Percentiles rank a stretch among this genome's conserved stretches.
Conservation (phyloP, 2,329 filamentous ascomycete genomes). For the Clarireedia monteithiana region DNA sequence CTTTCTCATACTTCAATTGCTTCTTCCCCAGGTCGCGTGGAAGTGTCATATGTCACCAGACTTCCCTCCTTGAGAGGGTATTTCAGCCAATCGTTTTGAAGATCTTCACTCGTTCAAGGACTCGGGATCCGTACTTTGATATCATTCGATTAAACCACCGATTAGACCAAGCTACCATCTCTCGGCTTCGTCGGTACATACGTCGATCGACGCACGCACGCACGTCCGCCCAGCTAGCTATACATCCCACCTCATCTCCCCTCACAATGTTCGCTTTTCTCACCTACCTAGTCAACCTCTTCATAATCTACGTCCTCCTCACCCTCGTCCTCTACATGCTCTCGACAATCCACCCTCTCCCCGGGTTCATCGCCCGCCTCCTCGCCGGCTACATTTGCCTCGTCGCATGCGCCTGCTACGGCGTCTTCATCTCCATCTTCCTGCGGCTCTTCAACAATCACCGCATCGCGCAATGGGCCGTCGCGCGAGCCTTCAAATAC, state of each 20-base stretch:
- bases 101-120: too few relatives aligned
- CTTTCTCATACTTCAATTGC: neutral
- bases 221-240: neutral
- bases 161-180: neutral
- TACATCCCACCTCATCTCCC: neutral
- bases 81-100: neutral
- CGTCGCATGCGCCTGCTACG: slow-evolving; percentile 58
- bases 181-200: neutral
- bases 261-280: slow-evolving; percentile 26
- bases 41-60: slow-evolving; percentile 17
- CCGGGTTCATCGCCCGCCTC: slow-evolving; percentile 61
- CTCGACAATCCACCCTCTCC: slow-evolving; percentile 48
- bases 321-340: slow-evolving; percentile 53
- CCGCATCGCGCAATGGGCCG: slow-evolving; percentile 78
- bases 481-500: slow-evolving; percentile 71
- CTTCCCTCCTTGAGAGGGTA: slow-evolving; percentile 26
- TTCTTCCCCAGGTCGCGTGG: slow-evolving; percentile 9
- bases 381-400: slow-evolving; percentile 59
- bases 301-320: slow-evolving; percentile 44
- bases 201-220: neutral
- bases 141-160: neutral
- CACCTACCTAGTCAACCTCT: slow-evolving; percentile 36
- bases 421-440: slow-evolving; percentile 63
- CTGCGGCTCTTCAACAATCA: slow-evolving; percentile 66
- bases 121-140: too few relatives aligned